Evolutionary conservation across 768 basidiomycete species (phyloP), one percentile per base, ranked within the genome.

Genomic region (Tubosaeta brunneosetosa): DNA sequence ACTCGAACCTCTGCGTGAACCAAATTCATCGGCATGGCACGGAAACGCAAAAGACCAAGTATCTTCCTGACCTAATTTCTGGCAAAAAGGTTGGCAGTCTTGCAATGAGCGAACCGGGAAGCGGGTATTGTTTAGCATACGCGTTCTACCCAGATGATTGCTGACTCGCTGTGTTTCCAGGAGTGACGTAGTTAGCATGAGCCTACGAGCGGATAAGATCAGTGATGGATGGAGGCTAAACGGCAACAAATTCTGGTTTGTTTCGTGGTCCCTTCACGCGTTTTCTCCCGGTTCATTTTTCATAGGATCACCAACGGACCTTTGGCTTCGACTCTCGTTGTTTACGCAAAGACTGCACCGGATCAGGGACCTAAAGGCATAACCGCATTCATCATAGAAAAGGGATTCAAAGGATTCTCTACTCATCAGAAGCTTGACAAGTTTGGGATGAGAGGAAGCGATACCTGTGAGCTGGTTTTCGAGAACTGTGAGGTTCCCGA

Each of bases 121-220:
- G 86, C 60, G 94, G 94, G 68, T 71, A 48, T 29, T 36, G 51
- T 33, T 25, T 29, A 17, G 36, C 44, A 14, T 22, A 47, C 27
- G 33, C 27, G 19, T 43, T 14, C 26, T 7, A 36, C 27, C 44
- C 3, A 32, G 6, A 13, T 8, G 6, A 25, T 9, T 42, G 2
- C 33, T 55, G 17, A 65, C 40, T 4, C 16, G 19, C 9, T 46
- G 32, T 38, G 4, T 37, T 43, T 38, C 41, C 50, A 69, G 68
- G 51, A 93, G 91, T 63, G 94, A 97, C 70, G 94, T 97, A n/a
- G 84, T 97, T 17, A 91, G 90, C 64, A 97, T 97, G 94, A 77
- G 77, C 61, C 73, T 93, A 52, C 84, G 78, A 54, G 93, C 93
- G 22, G 85, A 87, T 59, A 88, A 87, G 73, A 76, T 85, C 6